Percentiles rank a stretch among this genome's conserved stretches.
These are phyloP conservation scores for Phlebopus sp. DNA, from an alignment of 1,284 basidiomycete genomes.

Conservation along the genomic window DNA sequence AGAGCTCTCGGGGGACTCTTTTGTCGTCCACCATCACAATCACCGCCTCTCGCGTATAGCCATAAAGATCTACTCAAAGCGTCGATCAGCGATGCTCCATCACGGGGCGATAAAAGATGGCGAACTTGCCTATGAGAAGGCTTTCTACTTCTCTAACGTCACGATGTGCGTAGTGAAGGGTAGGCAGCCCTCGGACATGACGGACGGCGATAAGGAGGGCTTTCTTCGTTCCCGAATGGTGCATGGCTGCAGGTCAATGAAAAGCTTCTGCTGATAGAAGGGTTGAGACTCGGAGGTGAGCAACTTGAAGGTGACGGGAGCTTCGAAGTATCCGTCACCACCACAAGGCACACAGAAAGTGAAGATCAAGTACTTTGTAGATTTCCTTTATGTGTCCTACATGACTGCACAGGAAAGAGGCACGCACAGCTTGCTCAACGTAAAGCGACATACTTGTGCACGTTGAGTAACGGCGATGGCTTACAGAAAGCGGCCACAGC, in stretches of 20 bases:
- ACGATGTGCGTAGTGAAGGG: conserved; percentile 13
- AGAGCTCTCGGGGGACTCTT: conserved; percentile 5
- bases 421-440: background rate
- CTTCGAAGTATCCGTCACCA: no score
- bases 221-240: conserved; percentile 6
- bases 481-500: no score
- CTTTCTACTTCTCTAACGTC: conserved; percentile 13
- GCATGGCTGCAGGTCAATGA: no score
- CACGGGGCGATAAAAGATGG: background rate
- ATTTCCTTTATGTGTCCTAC: background rate
- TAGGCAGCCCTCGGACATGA: background rate
- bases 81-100: background rate
- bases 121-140: conserved; percentile 20
- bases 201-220: conserved; percentile 24
- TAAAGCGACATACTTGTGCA: background rate
- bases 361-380: no score
- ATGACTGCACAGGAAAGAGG: no score
- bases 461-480: no score
- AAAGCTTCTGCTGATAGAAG: no score
- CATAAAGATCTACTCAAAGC: conserved; percentile 25
- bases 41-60: conserved; percentile 27
- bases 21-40: conserved; percentile 30
- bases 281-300: no score
- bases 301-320: no score
- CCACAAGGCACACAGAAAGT: no score